Conservation (phyloP, 2,329 filamentous ascomycete genomes). For the Trichoderma sp. region DNA sequence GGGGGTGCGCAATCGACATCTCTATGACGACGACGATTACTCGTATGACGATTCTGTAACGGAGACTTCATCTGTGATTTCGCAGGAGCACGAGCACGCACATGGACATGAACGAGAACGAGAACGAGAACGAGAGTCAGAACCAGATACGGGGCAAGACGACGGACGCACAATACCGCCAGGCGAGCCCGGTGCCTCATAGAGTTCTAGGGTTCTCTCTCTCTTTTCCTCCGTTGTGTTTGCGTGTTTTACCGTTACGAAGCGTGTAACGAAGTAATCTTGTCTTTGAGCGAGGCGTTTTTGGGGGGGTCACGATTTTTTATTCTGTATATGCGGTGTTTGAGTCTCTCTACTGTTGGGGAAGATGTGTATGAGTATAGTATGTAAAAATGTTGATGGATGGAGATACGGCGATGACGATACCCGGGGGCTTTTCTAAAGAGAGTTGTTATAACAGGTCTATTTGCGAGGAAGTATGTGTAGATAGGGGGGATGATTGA, state of each 20-base stretch:
- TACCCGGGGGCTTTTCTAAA: neutral
- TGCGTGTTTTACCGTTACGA: neutral
- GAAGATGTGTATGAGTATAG: neutral
- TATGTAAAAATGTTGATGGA: neutral
- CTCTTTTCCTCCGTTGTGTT: neutral
- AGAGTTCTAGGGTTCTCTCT: neutral
- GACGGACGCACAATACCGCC: conserved; percentile 1
- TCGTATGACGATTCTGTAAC: conserved; percentile 33
- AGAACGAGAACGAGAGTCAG: conserved; percentile 30
- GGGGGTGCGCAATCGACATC: conserved; percentile 36
- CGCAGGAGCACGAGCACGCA: conserved; percentile 24
- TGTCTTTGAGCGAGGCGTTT: conserved; percentile 18
- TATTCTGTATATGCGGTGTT: neutral
- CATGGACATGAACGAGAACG: conserved; percentile 16
- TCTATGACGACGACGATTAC: conserved; percentile 37
- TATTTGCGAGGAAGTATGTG: neutral
- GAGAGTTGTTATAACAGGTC: neutral
- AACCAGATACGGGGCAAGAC: conserved; percentile 18
- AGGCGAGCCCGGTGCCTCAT: conserved; percentile 22
- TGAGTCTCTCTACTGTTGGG: too few species aligned
- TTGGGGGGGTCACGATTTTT: neutral
- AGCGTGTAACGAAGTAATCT: neutral
- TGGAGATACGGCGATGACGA: neutral
- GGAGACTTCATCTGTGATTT: conserved; percentile 32
- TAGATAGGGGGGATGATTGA: neutral